These are phyloP conservation scores for Penicillium paxilli DNA, from an alignment of 495 filamentous ascomycete species.

Conservation along the genomic window DNA sequence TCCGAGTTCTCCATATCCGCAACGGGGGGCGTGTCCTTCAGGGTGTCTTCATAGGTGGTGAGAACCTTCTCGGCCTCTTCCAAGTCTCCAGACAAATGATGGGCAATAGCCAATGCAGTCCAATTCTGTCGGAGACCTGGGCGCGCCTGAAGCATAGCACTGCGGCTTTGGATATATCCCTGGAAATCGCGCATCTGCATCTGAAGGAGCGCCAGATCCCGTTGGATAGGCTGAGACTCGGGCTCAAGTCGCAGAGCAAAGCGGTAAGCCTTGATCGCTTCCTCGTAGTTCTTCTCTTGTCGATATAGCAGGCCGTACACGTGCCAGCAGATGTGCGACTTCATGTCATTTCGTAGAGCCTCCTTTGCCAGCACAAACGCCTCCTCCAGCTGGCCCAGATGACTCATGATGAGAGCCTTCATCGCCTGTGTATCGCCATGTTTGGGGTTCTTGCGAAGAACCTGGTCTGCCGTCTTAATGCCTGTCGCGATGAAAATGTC, in stretches of 20 bases:
- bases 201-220: slow-evolving; percentile 90
- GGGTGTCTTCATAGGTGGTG: slow-evolving; percentile 86
- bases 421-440: slow-evolving; percentile 99
- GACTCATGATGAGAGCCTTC: slow-evolving; percentile 96
- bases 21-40: slow-evolving; percentile 73
- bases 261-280: slow-evolving; percentile 98
- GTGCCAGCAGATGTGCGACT: slow-evolving; percentile 99
- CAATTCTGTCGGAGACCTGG: slow-evolving; percentile 85
- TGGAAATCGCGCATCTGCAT: slow-evolving; percentile 95
- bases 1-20: slow-evolving; percentile 94
- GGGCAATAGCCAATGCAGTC: slow-evolving; percentile 90
- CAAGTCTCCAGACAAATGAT: slow-evolving; percentile 85
- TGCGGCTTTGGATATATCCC: slow-evolving; percentile 87
- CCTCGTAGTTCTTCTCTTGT: slow-evolving; percentile 93
- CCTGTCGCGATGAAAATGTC: slow-evolving; percentile 46
- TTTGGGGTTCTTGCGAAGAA: slow-evolving; percentile 87
- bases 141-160: slow-evolving; percentile 77
- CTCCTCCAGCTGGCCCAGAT: slow-evolving; percentile 85
- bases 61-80: slow-evolving; percentile 86
- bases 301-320: slow-evolving; percentile 96
- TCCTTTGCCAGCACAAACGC: slow-evolving; percentile 90
- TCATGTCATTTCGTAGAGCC: slow-evolving; percentile 92
- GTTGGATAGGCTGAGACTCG: slow-evolving; percentile 88
- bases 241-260: slow-evolving; percentile 91
- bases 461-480: slow-evolving; percentile 90